Base-by-base conservation (phyloP, 805 yeast genomes). In the Nakazawaea siamensis region DNA sequence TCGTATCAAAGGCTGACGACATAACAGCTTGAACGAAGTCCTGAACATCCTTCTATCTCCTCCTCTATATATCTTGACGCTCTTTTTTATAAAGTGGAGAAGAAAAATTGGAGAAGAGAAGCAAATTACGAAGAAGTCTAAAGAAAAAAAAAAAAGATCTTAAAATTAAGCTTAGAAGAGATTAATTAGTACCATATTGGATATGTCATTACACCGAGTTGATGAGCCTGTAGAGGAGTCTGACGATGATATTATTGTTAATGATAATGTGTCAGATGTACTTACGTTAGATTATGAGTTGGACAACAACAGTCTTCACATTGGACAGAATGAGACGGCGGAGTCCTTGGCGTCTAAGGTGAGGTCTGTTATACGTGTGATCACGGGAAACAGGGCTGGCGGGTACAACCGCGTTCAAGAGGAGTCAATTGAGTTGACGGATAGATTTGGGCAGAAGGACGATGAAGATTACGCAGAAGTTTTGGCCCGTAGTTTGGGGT, bases 171-270 rank as follows among this genome's bases (percentile, higher is more conserved):
- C n/a, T n/a, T n/a, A n/a, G n/a, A n/a, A n/a, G n/a, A n/a, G n/a
- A n/a, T n/a, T n/a, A n/a, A n/a, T n/a, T n/a, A n/a, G n/a, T n/a
- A n/a, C n/a, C n/a, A n/a, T n/a, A n/a, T n/a, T n/a, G n/a, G 24
- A 10, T 29, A 35, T 28, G 31, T 29, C 37, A 9, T 14, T 33
- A 1, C 70, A 68, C 43, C 54, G 49, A 1, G 69, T 64, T 5
- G 83, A 76, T 41, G 49, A 70, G 3, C 82, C 81, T 1, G 60
- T 76, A 36, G 80, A 76, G 44, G 57, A 44, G 2, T 52, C 42
- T 3, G 65, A 64, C 3, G 60, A 61, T 15, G 62, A 58, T 18
- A 37, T 54, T 8, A 41, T 51, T 27, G 37, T 37, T 7, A 50
- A 9, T 9, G n/a, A 21, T 17, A 18, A 5, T 8, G 52, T 35